Evolutionary conservation across 139 green algal genomes (phyloP).

Genomic region (Volvox africanus): DNA sequence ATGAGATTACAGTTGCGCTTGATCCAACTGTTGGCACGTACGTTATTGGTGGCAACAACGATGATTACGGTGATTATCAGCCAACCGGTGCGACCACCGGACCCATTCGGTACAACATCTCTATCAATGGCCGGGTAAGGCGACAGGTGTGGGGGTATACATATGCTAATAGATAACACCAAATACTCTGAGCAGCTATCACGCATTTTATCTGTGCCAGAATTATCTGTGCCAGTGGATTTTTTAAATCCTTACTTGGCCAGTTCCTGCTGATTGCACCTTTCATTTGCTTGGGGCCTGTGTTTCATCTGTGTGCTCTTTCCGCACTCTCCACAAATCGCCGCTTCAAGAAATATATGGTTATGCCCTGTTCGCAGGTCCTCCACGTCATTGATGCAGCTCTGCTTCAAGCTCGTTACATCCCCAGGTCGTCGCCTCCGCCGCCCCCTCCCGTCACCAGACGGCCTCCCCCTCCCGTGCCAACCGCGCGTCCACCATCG

Average conservation of each 20-base stretch:
- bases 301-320: too few species aligned
- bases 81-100: neutral
- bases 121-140: slow-evolving; percentile 17
- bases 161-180: too few species aligned
- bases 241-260: too few species aligned
- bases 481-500: neutral
- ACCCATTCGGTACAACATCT: neutral
- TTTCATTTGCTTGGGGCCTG: too few species aligned
- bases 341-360: too few species aligned
- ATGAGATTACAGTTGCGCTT: neutral
- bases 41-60: neutral
- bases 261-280: too few species aligned
- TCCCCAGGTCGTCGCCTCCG: neutral
- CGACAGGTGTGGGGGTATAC: too few species aligned
- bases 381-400: neutral
- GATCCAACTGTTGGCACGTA: neutral
- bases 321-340: too few species aligned
- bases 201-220: too few species aligned
- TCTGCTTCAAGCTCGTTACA: neutral
- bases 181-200: too few species aligned
- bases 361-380: neutral
- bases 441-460: neutral
- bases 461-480: neutral
- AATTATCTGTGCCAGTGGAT: too few species aligned
- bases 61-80: neutral